A percentile compares a stretch with the other conserved stretches of the same genome.
These are phyloP conservation scores for Theobroma cacao DNA, from an alignment of 345 rosid species.

Conservation along the genomic window DNA sequence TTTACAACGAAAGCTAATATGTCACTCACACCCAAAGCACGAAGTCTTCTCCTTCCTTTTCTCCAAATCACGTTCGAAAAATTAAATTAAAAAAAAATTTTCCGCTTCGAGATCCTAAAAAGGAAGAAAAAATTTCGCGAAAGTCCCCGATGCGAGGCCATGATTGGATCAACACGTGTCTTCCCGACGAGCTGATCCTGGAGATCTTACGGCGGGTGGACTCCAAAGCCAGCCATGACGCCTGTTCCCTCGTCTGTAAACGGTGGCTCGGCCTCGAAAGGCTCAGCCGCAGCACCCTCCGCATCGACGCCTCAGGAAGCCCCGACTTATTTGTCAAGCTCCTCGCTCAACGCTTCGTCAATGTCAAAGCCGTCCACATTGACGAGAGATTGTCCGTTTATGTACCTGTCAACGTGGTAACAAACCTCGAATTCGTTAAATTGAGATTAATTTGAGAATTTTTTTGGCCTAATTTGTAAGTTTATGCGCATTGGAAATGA, in stretches of 20 bases:
- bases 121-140: not conserved
- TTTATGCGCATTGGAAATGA: not conserved
- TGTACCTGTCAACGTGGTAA: constrained; percentile 40
- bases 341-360: constrained; percentile 71
- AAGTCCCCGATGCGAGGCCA: constrained; percentile 51
- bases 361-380: constrained; percentile 52
- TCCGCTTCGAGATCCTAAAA: not conserved
- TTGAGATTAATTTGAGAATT: not conserved
- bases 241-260: constrained; percentile 88
- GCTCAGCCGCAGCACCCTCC: constrained; percentile 74
- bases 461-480: not conserved
- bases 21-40: not conserved
- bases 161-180: constrained; percentile 63
- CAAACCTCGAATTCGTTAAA: not conserved
- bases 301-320: constrained; percentile 73
- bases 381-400: constrained; percentile 74
- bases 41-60: not conserved
- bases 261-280: constrained; percentile 87
- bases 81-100: not conserved
- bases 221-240: constrained; percentile 61
- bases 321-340: constrained; percentile 61
- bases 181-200: constrained; percentile 79
- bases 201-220: constrained; percentile 74
- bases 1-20: not conserved
- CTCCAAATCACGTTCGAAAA: not conserved